Conservation (phyloP, 371 early-diverging fungal species). For the Fennellomyces sp. region DNA sequence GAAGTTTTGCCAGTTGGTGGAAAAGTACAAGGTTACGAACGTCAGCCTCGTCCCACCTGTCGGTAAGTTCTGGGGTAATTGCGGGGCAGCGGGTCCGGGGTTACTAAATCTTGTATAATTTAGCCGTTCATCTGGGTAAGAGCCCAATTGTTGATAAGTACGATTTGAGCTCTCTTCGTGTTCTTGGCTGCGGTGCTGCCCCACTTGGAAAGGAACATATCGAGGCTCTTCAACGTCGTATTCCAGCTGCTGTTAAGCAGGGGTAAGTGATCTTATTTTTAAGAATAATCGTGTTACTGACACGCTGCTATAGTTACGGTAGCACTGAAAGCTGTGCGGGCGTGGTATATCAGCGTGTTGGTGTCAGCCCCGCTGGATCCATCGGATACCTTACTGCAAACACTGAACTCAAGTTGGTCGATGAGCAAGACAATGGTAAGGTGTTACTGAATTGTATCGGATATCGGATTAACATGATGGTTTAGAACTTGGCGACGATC, state of each 20-base stretch:
- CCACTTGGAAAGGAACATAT: slow-evolving; percentile 72
- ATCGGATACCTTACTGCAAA: slow-evolving; percentile 73
- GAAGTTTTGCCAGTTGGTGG: slow-evolving; percentile 55
- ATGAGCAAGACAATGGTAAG: slow-evolving; percentile 54
- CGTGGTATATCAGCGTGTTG: slow-evolving; percentile 32
- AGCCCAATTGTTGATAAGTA: slow-evolving; percentile 69
- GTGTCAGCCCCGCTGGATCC: slow-evolving; percentile 51
- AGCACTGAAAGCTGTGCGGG: slow-evolving; percentile 73
- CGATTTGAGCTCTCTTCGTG: slow-evolving; percentile 65
- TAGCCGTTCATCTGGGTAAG: slow-evolving; percentile 62
- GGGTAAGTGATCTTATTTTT: slow-evolving; percentile 43
- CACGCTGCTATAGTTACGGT: slow-evolving; percentile 53
- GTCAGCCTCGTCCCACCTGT: slow-evolving; percentile 84
- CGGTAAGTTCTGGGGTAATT: slow-evolving; percentile 22
- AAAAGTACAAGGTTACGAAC: slow-evolving; percentile 64
- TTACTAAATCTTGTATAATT: background rate
- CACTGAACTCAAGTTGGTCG: slow-evolving; percentile 70
- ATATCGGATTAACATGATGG: background rate
- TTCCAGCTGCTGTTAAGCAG: slow-evolving; percentile 66
- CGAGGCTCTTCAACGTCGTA: slow-evolving; percentile 45
- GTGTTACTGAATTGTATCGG: background rate
- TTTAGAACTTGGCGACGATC: slow-evolving; percentile 55
- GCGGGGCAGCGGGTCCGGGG: background rate
- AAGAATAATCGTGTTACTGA: slow-evolving; percentile 55
- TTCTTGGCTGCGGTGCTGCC: slow-evolving; percentile 79